These are phyloP conservation scores for Oryza punctata DNA, from an alignment of 176 grass and related monocot species.

Conservation along the genomic window DNA sequence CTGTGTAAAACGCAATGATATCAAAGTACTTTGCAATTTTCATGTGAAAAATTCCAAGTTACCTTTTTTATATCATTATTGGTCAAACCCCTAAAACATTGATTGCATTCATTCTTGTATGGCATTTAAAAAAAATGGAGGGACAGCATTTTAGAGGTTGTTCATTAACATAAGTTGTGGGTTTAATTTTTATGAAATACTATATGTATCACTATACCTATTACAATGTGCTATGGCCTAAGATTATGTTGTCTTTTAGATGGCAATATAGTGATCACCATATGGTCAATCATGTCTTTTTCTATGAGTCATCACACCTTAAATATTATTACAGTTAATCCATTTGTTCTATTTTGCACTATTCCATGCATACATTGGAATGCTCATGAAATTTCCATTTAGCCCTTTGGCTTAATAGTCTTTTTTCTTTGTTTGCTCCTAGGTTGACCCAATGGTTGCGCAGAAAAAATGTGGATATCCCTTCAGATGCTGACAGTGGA, in stretches of 20 bases:
- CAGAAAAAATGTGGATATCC: conserved; percentile 76
- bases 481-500: conserved; percentile 71
- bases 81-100: too few species aligned
- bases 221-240: conserved; percentile 11
- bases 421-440: conserved; percentile 15
- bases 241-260: not conserved
- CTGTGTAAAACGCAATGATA: too few species aligned
- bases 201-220: not conserved
- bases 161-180: not conserved
- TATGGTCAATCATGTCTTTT: conserved; percentile 10
- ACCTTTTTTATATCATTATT: too few species aligned
- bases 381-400: not conserved
- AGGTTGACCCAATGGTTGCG: conserved; percentile 92
- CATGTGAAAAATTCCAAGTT: too few species aligned
- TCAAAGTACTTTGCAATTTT: too few species aligned
- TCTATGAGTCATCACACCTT: not conserved
- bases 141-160: conserved; percentile 19
- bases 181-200: conserved; percentile 22
- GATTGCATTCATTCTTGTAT: too few species aligned
- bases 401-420: conserved; percentile 31
- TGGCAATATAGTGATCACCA: not conserved
- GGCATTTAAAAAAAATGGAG: too few species aligned
- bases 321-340: conserved; percentile 23
- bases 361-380: not conserved
- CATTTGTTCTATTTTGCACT: not conserved